Conservation (phyloP, 257 asterid species). For the Solanum ossicruentum region DNA sequence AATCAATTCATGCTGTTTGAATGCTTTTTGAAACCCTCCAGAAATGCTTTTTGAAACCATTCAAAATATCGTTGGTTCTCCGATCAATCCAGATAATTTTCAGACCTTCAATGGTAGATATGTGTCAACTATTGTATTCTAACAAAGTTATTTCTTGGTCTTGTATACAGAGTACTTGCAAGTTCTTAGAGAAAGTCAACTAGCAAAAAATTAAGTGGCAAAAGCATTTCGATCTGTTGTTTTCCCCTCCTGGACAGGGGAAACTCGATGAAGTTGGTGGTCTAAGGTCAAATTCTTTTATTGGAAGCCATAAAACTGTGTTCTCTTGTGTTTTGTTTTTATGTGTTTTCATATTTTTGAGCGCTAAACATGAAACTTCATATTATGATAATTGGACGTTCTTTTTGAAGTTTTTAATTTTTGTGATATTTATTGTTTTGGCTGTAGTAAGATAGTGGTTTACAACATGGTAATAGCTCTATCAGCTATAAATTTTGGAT, state of each 20-base stretch:
- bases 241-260: too few relatives aligned
- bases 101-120: slow-evolving; percentile 58
- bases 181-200: slow-evolving; percentile 52
- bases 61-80: slow-evolving; percentile 41
- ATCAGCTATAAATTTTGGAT: neutral
- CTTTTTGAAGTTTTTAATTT: too few relatives aligned
- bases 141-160: neutral
- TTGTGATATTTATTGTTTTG: too few relatives aligned
- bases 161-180: slow-evolving; percentile 39
- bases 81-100: slow-evolving; percentile 47
- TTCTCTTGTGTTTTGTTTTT: too few relatives aligned
- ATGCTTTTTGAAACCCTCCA: too few relatives aligned
- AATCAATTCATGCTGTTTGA: slow-evolving; percentile 54
- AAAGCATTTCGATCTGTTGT: neutral
- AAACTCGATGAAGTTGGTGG: too few relatives aligned
- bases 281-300: too few relatives aligned
- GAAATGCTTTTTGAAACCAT: slow-evolving; percentile 47
- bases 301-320: too few relatives aligned
- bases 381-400: too few relatives aligned
- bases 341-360: too few relatives aligned
- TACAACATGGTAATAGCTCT: neutral
- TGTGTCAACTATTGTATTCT: neutral
- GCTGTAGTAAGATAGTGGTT: too few relatives aligned
- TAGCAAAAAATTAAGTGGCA: slow-evolving; percentile 19
- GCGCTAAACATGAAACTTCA: too few relatives aligned